These are phyloP conservation scores for Nothopassalora personata DNA, from an alignment of 2,329 filamentous ascomycete species.

Conservation along the genomic window DNA sequence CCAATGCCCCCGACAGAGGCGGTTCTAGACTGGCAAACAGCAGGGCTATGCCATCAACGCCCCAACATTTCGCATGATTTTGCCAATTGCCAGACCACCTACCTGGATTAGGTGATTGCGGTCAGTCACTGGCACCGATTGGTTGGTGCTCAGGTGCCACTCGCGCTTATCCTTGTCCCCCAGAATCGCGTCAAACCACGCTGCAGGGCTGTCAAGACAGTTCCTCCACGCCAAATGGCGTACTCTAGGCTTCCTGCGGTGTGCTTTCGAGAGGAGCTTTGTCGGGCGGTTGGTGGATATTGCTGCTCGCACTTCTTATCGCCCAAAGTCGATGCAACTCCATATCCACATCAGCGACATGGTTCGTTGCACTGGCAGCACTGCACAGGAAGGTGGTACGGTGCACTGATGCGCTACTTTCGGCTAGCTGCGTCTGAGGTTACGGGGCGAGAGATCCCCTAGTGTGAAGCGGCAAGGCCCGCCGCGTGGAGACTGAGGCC, in stretches of 20 bases:
- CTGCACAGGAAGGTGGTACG: neutral
- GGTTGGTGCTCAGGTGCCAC: neutral
- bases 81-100: neutral
- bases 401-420: neutral
- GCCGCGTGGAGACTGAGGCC: neutral
- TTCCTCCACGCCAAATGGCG: neutral
- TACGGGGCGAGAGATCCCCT: neutral
- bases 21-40: neutral
- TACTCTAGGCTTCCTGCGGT: neutral
- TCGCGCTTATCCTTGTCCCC: neutral
- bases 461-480: neutral
- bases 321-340: neutral
- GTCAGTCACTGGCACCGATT: neutral
- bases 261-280: neutral
- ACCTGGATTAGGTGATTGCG: neutral
- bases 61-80: neutral
- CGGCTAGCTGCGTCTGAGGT: neutral
- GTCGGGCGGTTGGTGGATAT: neutral
- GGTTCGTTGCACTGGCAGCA: neutral
- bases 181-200: neutral
- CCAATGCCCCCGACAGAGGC: neutral
- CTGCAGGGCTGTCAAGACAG: neutral
- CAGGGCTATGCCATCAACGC: neutral
- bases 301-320: neutral
- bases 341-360: neutral